Evolutionary conservation across 176 grass and related monocot genomes (phyloP).

Genomic region (Lolium rigidum): DNA sequence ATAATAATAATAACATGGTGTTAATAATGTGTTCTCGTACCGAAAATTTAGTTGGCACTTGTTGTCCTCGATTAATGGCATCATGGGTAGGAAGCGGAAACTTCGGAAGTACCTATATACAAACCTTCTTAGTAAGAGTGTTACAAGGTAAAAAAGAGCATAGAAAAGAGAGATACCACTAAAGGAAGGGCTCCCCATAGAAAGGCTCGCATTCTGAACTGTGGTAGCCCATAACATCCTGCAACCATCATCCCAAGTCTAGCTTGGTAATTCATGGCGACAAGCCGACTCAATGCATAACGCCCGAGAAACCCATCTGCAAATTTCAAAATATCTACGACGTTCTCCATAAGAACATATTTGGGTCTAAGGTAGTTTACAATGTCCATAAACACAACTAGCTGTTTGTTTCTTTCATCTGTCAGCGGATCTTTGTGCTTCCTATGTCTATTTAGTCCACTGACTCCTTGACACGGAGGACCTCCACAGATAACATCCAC

Average conservation of each 20-base stretch:
- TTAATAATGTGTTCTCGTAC: conserved; percentile 31
- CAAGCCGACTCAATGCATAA: conserved; percentile 61
- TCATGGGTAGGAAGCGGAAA: conserved; percentile 74
- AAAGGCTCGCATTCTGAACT: conserved; percentile 67
- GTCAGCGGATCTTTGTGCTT: conserved; percentile 40
- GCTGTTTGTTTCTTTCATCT: conserved; percentile 64
- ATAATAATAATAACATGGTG: not conserved
- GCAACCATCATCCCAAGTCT: conserved; percentile 63
- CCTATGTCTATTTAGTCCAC: conserved; percentile 63
- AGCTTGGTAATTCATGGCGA: conserved; percentile 64
- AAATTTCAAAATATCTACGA: conserved; percentile 76
- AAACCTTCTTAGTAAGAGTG: not conserved
- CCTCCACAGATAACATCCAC: not conserved
- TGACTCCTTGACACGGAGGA: not conserved
- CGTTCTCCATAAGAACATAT: conserved; percentile 77
- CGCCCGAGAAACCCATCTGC: conserved; percentile 56
- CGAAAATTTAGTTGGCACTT: conserved; percentile 52
- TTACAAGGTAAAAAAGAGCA: not conserved
- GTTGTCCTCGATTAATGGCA: conserved; percentile 49
- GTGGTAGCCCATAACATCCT: conserved; percentile 70
- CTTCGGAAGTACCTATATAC: conserved; percentile 59
- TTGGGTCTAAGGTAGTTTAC: conserved; percentile 63
- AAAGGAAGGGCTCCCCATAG: conserved; percentile 66
- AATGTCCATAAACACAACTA: conserved; percentile 74
- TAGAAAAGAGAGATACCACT: conserved; percentile 42